phyloP scores from a whole-genome alignment of 1,139 yeast species.

The Magnusiomyces paraingens region DNA sequence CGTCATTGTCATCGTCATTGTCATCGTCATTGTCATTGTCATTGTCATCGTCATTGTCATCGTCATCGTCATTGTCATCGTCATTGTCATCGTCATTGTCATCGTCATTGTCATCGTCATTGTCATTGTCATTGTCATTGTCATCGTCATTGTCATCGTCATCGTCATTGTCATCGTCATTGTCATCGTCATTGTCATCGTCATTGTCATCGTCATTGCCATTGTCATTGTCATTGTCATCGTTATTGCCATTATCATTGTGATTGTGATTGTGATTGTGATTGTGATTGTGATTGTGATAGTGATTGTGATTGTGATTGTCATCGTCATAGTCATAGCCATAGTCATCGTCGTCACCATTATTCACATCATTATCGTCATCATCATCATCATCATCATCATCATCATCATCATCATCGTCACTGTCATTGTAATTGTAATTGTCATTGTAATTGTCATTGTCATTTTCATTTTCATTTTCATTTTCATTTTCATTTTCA shows the following conservation, averaged over 20 bases:
- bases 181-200: not conserved
- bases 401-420: conserved; percentile 15
- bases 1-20: no score
- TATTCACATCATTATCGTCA: no score
- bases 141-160: not conserved
- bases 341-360: no score
- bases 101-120: not conserved
- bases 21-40: no score
- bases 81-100: not conserved
- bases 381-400: conserved; percentile 16
- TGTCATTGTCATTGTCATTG: not conserved
- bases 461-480: conserved; percentile 5
- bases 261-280: not conserved
- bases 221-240: not conserved
- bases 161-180: not conserved
- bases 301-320: no score
- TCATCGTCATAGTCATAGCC: no score
- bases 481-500: not conserved
- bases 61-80: not conserved
- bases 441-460: conserved; percentile 13
- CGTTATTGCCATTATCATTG: not conserved
- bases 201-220: not conserved
- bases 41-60: not conserved
- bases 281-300: not conserved
- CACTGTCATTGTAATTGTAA: conserved; percentile 14